Conservation (phyloP, 805 yeast species). For the Candida nemodendra region DNA sequence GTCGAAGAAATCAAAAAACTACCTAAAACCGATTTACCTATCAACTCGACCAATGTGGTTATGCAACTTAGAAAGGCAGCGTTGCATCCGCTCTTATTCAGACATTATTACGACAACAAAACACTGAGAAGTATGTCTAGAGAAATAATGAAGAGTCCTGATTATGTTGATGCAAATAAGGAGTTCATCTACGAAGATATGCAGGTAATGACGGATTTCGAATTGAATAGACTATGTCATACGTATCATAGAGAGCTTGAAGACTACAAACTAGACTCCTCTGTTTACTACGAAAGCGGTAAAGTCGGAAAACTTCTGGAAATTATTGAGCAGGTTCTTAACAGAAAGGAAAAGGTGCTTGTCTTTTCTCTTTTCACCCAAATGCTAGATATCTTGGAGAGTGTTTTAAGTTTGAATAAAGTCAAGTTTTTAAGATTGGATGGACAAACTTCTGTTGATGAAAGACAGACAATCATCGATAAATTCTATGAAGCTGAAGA, state of each 20-base stretch:
- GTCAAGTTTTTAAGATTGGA: slow-evolving; percentile 82
- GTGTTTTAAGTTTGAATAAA: slow-evolving; percentile 59
- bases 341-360: slow-evolving; percentile 62
- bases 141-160: slow-evolving; percentile 77
- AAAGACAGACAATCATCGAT: slow-evolving; percentile 89
- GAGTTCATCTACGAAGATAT: slow-evolving; percentile 86
- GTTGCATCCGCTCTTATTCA: slow-evolving; percentile 83
- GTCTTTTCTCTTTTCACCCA: slow-evolving; percentile 93
- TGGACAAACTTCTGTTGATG: slow-evolving; percentile 92
- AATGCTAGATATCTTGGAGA: slow-evolving; percentile 83
- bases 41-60: slow-evolving; percentile 62
- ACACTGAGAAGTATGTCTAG: slow-evolving; percentile 65
- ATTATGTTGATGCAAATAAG: slow-evolving; percentile 71
- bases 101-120: slow-evolving; percentile 59
- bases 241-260: slow-evolving; percentile 68
- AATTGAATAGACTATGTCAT: slow-evolving; percentile 70
- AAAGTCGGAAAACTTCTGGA: slow-evolving; percentile 60
- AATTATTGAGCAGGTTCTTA: slow-evolving; percentile 56
- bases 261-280: slow-evolving; percentile 49
- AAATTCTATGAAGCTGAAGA: slow-evolving; percentile 76
- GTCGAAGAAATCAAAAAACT: slow-evolving; percentile 34
- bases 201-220: slow-evolving; percentile 92
- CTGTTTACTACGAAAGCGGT: slow-evolving; percentile 64
- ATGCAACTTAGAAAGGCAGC: slow-evolving; percentile 93
- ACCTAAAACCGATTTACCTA: slow-evolving; percentile 22